Conservation (phyloP, 108 stramenopile genomes). For the Epithemia pelagica region DNA sequence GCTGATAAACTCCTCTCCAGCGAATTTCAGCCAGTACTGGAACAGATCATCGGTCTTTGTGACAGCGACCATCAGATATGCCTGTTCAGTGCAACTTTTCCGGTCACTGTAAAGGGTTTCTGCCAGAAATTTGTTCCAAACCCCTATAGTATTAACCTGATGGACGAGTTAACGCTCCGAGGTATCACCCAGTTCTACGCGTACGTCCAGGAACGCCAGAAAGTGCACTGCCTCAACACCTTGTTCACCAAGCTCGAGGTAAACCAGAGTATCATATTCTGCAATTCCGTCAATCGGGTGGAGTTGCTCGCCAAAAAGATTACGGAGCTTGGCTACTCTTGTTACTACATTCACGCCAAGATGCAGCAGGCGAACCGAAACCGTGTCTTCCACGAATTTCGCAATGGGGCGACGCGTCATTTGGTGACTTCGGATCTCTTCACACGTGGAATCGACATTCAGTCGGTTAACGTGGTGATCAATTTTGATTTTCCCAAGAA, state of each 20-base stretch:
- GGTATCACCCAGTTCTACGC: constrained; percentile 99
- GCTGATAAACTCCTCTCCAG: constrained; percentile 97
- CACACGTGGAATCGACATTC: constrained; percentile 99
- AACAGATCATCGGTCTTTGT: constrained; percentile 87
- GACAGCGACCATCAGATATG: constrained; percentile 91
- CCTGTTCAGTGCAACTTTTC: constrained; percentile 98
- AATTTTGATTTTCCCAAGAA: constrained; percentile 99
- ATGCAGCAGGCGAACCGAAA: constrained; percentile 98
- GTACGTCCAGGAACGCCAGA: constrained; percentile 98
- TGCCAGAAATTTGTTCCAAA: constrained; percentile 91
- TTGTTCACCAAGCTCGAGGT: constrained; percentile 97
- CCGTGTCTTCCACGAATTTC: constrained; percentile 98
- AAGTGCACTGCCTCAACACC: constrained; percentile 98
- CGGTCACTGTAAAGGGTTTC: constrained; percentile 94
- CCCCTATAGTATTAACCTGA: constrained; percentile 94
- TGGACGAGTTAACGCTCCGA: constrained; percentile 99
- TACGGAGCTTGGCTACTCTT: constrained; percentile 98
- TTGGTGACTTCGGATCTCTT: constrained; percentile 98
- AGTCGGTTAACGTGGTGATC: constrained; percentile 98
- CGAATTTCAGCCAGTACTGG: constrained; percentile 95
- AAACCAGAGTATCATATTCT: constrained; percentile 99
- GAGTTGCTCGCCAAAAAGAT: constrained; percentile 98
- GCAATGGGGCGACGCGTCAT: constrained; percentile 95
- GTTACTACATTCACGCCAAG: constrained; percentile 99
- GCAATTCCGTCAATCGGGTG: constrained; percentile 97